These are phyloP conservation scores for Phytophthora fragariaefolia DNA, from an alignment of 352 stramenopile species.

Conservation along the genomic window DNA sequence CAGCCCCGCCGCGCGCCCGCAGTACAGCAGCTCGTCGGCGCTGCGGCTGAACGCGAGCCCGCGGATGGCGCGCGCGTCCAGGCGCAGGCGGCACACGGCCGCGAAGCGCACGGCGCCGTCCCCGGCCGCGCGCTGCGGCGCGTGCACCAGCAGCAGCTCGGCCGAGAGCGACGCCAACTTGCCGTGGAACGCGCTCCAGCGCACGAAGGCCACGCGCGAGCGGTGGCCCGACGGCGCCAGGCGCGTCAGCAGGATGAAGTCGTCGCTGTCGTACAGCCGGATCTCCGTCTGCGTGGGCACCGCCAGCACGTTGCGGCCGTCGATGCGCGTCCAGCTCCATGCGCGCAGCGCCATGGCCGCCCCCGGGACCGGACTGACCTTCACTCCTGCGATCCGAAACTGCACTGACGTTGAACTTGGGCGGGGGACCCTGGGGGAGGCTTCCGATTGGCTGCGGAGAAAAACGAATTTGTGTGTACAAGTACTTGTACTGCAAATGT, in stretches of 20 bases:
- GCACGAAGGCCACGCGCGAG: conserved; percentile 64
- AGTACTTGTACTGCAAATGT: too few relatives aligned
- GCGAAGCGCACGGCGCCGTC: conserved; percentile 51
- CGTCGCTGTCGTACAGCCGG: conserved; percentile 81
- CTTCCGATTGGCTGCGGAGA: too few relatives aligned
- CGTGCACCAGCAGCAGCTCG: conserved; percentile 70
- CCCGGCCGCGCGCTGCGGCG: conserved; percentile 44
- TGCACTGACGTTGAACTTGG: conserved; percentile 27
- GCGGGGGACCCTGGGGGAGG: too few relatives aligned
- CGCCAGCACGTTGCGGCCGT: conserved; percentile 83
- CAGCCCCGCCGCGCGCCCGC: conserved; percentile 43
- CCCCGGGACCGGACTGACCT: neutral
- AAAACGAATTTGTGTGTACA: too few relatives aligned
- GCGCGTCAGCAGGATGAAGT: conserved; percentile 80
- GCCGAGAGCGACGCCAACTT: conserved; percentile 79
- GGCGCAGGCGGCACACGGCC: conserved; percentile 50
- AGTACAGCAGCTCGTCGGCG: conserved; percentile 65
- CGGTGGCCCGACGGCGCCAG: conserved; percentile 67
- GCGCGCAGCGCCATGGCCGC: conserved; percentile 40
- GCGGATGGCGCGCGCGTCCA: conserved; percentile 45
- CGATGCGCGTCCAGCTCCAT: conserved; percentile 85
- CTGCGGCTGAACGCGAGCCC: conserved; percentile 72
- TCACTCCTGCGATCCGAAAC: neutral
- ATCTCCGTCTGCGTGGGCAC: conserved; percentile 74
- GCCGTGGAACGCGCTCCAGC: conserved; percentile 80